Conservation (phyloP, 192 early-diverging fungal species). For the Polychytrium aggregatum region DNA sequence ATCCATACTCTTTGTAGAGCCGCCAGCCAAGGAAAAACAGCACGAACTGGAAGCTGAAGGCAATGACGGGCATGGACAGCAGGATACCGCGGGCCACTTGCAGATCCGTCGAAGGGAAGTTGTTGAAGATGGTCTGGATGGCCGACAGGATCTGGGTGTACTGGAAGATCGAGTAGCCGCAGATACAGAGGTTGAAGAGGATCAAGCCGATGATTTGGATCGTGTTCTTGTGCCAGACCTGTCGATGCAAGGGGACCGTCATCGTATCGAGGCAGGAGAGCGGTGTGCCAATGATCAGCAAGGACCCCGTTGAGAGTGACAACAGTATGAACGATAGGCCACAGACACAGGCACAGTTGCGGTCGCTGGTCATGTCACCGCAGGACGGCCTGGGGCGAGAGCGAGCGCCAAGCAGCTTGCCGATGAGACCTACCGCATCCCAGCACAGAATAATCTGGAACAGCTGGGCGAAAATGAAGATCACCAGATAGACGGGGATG, state of each 20-base stretch:
- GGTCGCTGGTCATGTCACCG: too few relatives aligned
- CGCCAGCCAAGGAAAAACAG: conserved; percentile 22
- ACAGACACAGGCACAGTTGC: too few relatives aligned
- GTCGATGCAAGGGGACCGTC: not conserved
- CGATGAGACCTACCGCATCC: conserved; percentile 62
- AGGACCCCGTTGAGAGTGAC: too few relatives aligned
- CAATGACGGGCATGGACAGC: conserved; percentile 44
- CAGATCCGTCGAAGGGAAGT: conserved; percentile 1
- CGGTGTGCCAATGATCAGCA: too few relatives aligned
- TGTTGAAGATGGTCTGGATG: not conserved
- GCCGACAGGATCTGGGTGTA: conserved; percentile 35
- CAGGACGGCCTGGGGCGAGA: conserved; percentile 8
- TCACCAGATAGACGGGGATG: conserved; percentile 73
- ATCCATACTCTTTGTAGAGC: conserved; percentile 40
- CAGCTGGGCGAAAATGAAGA: conserved; percentile 79
- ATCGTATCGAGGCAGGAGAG: conserved; percentile 1
- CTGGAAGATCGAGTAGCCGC: conserved; percentile 60
- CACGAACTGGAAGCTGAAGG: conserved; percentile 36
- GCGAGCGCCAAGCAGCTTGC: conserved; percentile 2
- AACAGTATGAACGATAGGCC: too few relatives aligned
- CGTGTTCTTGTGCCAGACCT: conserved; percentile 85
- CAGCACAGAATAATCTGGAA: conserved; percentile 71
- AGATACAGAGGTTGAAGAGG: conserved; percentile 57
- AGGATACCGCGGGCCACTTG: conserved; percentile 10
- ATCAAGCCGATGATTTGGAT: conserved; percentile 75